phyloP scores from a whole-genome alignment of 1,284 basidiomycete genomes.

The Boletus semigastroideus region DNA sequence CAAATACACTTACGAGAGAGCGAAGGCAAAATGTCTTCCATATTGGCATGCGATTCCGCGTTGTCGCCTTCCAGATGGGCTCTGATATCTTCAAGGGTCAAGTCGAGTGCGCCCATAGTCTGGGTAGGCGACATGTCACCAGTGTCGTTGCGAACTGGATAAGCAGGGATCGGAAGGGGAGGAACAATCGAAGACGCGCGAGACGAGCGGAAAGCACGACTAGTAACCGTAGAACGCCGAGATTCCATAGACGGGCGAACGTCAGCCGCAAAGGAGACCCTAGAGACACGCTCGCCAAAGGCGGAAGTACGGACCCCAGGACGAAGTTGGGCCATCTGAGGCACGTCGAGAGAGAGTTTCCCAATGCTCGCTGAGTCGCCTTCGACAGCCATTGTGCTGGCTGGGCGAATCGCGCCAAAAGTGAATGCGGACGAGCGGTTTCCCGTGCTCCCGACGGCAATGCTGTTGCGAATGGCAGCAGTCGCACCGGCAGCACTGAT shows the following conservation, averaged over 20 bases:
- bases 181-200: constrained; percentile 55
- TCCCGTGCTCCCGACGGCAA: constrained; percentile 48
- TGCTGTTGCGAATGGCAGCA: constrained; percentile 69
- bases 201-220: constrained; percentile 44
- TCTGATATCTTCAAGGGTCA: constrained; percentile 67
- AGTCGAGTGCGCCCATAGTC: constrained; percentile 59
- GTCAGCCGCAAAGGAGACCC: constrained; percentile 76
- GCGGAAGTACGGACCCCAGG: constrained; percentile 45
- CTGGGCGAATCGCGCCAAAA: constrained; percentile 56
- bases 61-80: constrained; percentile 35
- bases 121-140: constrained; percentile 66
- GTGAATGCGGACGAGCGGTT: constrained; percentile 52
- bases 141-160: constrained; percentile 34
- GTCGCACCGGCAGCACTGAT: constrained; percentile 72
- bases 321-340: constrained; percentile 54
- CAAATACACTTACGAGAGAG: constrained; percentile 49
- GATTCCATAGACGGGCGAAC: constrained; percentile 60
- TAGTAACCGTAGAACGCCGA: constrained; percentile 48
- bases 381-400: constrained; percentile 46
- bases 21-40: constrained; percentile 64
- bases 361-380: constrained; percentile 33
- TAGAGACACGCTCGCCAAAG: constrained; percentile 47
- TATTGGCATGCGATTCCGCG: constrained; percentile 27
- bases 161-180: constrained; percentile 44
- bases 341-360: constrained; percentile 43